Evolutionary conservation across 257 asterid genomes (phyloP), one percentile per base, ranked within the genome.

Genomic region (Ocimum tenuiflorum): DNA sequence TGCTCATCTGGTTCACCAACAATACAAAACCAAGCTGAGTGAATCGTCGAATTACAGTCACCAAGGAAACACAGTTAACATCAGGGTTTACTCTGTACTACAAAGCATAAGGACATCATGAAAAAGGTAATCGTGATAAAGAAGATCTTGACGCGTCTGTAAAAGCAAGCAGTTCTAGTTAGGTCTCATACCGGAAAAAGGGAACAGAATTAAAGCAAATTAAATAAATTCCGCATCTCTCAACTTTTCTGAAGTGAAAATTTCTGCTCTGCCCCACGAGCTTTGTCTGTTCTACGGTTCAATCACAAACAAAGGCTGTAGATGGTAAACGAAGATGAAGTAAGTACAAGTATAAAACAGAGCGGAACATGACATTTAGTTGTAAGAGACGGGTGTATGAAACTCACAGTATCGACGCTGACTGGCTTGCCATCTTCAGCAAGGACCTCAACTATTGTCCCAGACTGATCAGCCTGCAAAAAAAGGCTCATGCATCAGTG

Each of bases 401-500:
- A 73, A 83, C 88, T 87, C 67, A 90, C 97, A 23, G 84, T 73
- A 78, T 81, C 92, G 43, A 90, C 75, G 55, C 92, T 87, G 70
- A 90, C 95, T 29, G 95, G 83, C 79, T 90, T 90, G 75, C 86
- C 92, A 67, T 90, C 97, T 71, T 88, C 92, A 1, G 73, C 86
- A 65, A 90, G 6, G 41, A 85, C 42, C 72, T 90, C 97, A 62
- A 84, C 79, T 18, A 90, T 33, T 12, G 95, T 87, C 75, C 97
- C 97, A 4, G 95, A 64, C 52, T 67, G 82, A 74, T 87, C 95
- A 52, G 95, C 88, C 97, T 90, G 79, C 52, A 27, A n/a, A n/a
- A n/a, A n/a, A n/a, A n/a, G 24, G 63, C 22, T 51, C 47, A 11
- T 50, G 20, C 15, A 19, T 61, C 33, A 56, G 60, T 56, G 27